Evolutionary conservation across 2,329 filamentous ascomycete genomes (phyloP).

Genomic region (Beauveria brongniartii): DNA sequence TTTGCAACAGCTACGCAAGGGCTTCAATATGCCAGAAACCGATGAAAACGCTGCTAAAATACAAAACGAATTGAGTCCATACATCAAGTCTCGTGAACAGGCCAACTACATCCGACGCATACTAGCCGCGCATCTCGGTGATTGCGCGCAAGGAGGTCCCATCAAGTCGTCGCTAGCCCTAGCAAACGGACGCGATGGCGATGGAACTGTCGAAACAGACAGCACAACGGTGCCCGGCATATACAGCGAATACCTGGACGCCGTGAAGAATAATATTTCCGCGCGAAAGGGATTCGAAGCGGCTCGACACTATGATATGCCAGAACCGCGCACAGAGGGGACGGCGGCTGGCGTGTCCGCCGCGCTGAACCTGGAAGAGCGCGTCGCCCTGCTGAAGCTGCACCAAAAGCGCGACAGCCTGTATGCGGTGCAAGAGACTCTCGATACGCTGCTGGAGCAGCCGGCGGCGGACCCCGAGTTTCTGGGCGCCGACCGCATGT

Average conservation of each 20-base stretch:
- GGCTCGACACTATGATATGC: conserved; percentile 15
- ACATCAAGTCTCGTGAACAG: conserved; percentile 50
- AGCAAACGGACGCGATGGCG: conserved; percentile 27
- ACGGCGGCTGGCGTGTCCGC: conserved; percentile 15
- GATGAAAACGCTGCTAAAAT: conserved; percentile 28
- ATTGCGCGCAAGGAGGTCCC: conserved; percentile 33
- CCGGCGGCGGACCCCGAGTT: conserved; percentile 43
- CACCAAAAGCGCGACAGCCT: conserved; percentile 44
- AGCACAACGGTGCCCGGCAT: conserved; percentile 34
- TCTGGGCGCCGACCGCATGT: conserved; percentile 41
- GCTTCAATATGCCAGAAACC: conserved; percentile 22
- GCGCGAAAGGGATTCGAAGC: conserved; percentile 40
- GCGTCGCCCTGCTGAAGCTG: conserved; percentile 42
- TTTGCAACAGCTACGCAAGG: not conserved
- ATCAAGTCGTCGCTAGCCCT: conserved; percentile 41
- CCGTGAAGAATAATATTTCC: conserved; percentile 42
- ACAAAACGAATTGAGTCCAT: conserved; percentile 38
- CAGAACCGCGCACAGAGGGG: conserved; percentile 4
- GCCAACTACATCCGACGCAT: conserved; percentile 47
- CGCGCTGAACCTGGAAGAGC: conserved; percentile 34
- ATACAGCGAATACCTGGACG: conserved; percentile 47
- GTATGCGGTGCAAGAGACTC: conserved; percentile 39
- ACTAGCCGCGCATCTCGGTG: conserved; percentile 44
- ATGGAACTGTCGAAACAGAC: conserved; percentile 14
- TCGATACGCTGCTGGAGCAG: conserved; percentile 43